A percentile compares a stretch with the other conserved stretches of the same genome.
Evolutionary conservation across 805 yeast species (phyloP).

Genomic region (Nakazawaea populi): DNA sequence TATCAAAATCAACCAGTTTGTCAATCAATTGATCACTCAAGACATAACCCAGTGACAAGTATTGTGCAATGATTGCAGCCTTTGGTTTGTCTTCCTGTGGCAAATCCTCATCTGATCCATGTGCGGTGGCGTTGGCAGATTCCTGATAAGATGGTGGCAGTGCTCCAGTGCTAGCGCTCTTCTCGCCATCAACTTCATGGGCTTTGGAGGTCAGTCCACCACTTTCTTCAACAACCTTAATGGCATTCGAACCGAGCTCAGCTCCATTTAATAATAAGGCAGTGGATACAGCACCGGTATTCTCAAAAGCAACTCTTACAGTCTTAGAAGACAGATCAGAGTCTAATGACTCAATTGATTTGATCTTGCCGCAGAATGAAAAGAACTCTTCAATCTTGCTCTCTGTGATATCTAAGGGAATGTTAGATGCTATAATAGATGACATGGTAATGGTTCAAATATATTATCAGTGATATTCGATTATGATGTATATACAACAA

Average conservation of each 20-base stretch:
- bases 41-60: conserved; percentile 67
- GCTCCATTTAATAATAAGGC: conserved; percentile 71
- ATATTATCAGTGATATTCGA: too few relatives aligned
- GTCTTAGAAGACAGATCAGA: conserved; percentile 27
- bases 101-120: conserved; percentile 34
- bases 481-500: too few relatives aligned
- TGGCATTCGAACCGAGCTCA: conserved; percentile 55
- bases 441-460: conserved; percentile 2
- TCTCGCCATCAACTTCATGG: conserved; percentile 9
- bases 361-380: conserved; percentile 63
- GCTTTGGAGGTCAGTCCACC: conserved; percentile 12
- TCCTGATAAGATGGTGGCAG: conserved; percentile 10
- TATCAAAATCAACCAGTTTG: conserved; percentile 58
- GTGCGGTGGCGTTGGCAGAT: conserved; percentile 13
- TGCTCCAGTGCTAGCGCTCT: conserved; percentile 5
- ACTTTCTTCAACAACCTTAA: conserved; percentile 36
- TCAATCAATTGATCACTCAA: conserved; percentile 56
- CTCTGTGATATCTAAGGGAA: conserved; percentile 43
- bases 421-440: conserved; percentile 49
- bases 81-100: conserved; percentile 76
- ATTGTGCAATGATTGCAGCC: conserved; percentile 68
- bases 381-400: conserved; percentile 60
- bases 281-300: conserved; percentile 58
- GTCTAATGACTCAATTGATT: conserved; percentile 25
- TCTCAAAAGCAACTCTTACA: conserved; percentile 48